Base-by-base conservation (phyloP, 164 flowering plant genomes). In the Akebia trifoliata region DNA sequence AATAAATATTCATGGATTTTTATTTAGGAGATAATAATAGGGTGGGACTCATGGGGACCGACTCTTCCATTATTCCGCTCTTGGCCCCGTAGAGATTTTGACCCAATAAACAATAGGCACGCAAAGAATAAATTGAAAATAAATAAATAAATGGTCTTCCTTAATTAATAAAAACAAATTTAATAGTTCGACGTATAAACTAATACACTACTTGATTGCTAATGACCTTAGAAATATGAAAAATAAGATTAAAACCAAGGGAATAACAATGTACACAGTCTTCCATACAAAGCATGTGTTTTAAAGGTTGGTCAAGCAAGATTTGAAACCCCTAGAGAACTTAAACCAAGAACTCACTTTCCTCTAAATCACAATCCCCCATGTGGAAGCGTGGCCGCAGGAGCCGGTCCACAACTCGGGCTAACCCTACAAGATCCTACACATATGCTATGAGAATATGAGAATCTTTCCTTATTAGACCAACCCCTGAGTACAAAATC, bases 241-340 rank as follows among this genome's bases (percentile, higher is more conserved):
- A 40, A 11, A 29, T 7, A 26, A 60, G 36, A 57, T 44, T 52
- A 57, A 31, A 45, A 7, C 45, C 25, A 49, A 57, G 14, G 30
- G 34, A 40, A 46, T 15, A 20, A 30, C 14, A n/a, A n/a, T 18
- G 0, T 34, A 50, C 49, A 50, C 71, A 57, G 59, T 67, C 59
- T 56, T 48, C 71, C 62, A 62, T 48, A 38, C 50, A 52, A 56
- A 40, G 55, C 63, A 57, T 62, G 71, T 57, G 66, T 42, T 14
- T 48, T 46, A 25, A 49, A 55, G 58, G 15, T 28, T 34, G 35
- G 57, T 67, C 66, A 30, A 60, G 59, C 50, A 26, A 48, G 58
- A 46, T 53, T 55, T 60, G 56, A 25, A 48, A 40, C 36, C 36
- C 26, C 8, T 37, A 21, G 34, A 48, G 57, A 49, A 42, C 50